Base-by-base conservation (phyloP, 371 early-diverging fungal species). In the Neoconidiobolus thromboides region DNA sequence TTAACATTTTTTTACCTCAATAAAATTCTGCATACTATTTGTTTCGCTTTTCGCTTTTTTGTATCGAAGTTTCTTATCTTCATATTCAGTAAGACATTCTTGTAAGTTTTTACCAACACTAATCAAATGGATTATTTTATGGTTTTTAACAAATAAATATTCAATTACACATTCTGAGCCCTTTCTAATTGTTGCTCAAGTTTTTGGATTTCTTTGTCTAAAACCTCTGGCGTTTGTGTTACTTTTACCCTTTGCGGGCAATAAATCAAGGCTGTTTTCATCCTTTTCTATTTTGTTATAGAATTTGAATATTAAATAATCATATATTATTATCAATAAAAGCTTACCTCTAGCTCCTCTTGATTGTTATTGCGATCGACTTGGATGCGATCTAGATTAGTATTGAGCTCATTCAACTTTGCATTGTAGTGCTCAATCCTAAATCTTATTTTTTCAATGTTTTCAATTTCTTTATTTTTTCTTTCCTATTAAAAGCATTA, bases 181-280 rank as follows among this genome's bases (percentile, higher is more conserved):
- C 73, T 69, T 61, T 79, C 77, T n/a, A 82, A 71, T 3, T 75
- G 73, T 3, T 66, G 73, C 43, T 76, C 72, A 54, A 74, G 67
- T 46, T 76, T 70, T 2, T 72, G 65, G 12, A 88, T 76, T 57
- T 80, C 70, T 3, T 72, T 73, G 60, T 84, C 79, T 37, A 92
- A 68, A 43, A 74, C 73, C 2, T 70, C 66, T 0, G 71, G 68
- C 2, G 71, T 50, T 26, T 71, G 69, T 4, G 65, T 70, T 0
- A 79, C 77, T 12, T 74, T 65, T 0, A 87, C 81, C 5, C 87
- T 82, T 56, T 82, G 78, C 0, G 75, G 73, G 55, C 82, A 80
- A 46, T 80, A 79, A 37, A 67, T 68, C 57, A 62, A 65, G 0
- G 81, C 85, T 60, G 79, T 65, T 4, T 60, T 64, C 1, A 67